These are phyloP conservation scores for Daldinia sp. DNA, from an alignment of 2,329 filamentous ascomycete species.

Conservation along the genomic window DNA sequence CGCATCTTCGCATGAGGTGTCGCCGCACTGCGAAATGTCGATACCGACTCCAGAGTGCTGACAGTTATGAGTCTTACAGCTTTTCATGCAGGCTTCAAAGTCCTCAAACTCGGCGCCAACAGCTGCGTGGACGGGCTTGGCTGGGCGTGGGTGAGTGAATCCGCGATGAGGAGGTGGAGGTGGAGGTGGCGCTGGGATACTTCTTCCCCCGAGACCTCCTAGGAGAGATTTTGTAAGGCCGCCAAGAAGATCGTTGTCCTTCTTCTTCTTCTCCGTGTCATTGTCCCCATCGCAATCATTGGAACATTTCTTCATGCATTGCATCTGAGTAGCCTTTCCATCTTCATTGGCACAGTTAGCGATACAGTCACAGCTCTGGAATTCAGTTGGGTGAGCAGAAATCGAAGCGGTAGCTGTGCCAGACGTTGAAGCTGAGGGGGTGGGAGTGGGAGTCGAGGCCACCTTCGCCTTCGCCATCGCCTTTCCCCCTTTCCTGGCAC, in stretches of 20 bases:
- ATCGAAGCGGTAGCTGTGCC: neutral
- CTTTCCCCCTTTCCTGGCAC: neutral
- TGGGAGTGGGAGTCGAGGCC: neutral
- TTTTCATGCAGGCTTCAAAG: conserved; percentile 7
- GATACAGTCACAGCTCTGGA: conserved; percentile 35
- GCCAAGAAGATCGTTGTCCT: conserved; percentile 3
- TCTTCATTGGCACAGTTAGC: conserved; percentile 22
- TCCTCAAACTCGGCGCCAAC: neutral
- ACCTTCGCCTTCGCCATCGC: neutral
- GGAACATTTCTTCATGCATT: conserved; percentile 31
- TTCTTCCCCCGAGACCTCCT: conserved; percentile 16
- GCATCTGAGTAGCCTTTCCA: conserved; percentile 23
- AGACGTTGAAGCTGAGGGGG: neutral
- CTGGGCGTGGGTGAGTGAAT: neutral
- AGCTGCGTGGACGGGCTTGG: neutral
- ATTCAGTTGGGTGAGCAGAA: neutral
- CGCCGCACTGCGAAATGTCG: conserved; percentile 24
- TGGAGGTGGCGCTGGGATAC: neutral
- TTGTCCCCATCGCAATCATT: conserved; percentile 27
- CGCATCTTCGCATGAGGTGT: conserved; percentile 23
- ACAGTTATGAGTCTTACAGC: conserved; percentile 31
- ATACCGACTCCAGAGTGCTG: conserved; percentile 28
- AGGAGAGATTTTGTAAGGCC: neutral
- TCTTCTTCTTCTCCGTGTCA: conserved; percentile 14
- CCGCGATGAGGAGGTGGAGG: neutral